Base-by-base conservation (phyloP, 805 yeast genomes). In the Lipomyces oligophaga region DNA sequence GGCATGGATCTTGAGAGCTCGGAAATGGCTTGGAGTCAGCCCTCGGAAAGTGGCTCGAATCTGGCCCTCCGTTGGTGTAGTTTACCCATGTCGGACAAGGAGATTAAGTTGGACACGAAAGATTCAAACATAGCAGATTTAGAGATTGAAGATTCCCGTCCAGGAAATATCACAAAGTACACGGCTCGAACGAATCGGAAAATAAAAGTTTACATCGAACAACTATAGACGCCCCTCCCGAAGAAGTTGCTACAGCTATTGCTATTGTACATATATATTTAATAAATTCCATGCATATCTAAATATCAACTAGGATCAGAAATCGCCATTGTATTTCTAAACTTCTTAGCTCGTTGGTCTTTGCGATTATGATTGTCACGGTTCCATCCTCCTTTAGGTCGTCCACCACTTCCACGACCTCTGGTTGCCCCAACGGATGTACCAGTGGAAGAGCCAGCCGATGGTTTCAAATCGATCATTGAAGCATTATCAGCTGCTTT, bases 11-110 rank as follows among this genome's bases (percentile, higher is more conserved):
- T 78, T 22, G 54, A 51, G 6, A 67, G 58, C 40, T 45, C 32
- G 1, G 68, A 71, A 41, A 63, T 79, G 5, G 81, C 75, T 2
- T 79, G 80, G 70, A 78, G 81, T 53, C 84, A 79, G 60, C 83
- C 84, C 0, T 74, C 79, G 46, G 72, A 69, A 42, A 68, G 70
- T 41, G 84, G 83, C 0, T 73, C 75, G 3, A 62, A 65, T 26
- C 64, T 78, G 16, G 81, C 82, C 2, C 20, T 31, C 10, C 24
- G 21, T 8, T 63, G 65, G 64, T 34, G 38, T 43, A 18, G 42
- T 4, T 43, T 33, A 21, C 20, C 15, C 4, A 47, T 52, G 49
- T 40, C 50, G 5, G 35, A 18, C 1, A 30, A 28, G 15, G 54
- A 49, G 34, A 38, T 49, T n/a, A 6, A 10, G 11, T 15, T 8